Evolutionary conservation across 257 asterid genomes (phyloP), one percentile per base, ranked within the genome.

Genomic region (Cynanchum wilfordii): DNA sequence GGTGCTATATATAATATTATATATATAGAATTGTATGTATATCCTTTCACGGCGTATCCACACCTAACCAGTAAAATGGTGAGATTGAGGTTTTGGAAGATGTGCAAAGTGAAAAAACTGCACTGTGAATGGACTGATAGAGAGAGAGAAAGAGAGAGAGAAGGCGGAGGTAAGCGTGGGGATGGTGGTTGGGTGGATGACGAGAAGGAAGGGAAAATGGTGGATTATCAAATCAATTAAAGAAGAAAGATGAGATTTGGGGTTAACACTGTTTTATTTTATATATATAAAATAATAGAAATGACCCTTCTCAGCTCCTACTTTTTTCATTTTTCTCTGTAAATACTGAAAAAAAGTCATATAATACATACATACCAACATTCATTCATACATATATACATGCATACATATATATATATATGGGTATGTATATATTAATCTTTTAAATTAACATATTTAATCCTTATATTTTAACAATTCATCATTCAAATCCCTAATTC

Each of bases 1-100:
- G n/a, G 51, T 57, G 57, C 30, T 47, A 5, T 24, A 51, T 51
- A 42, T 51, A 16, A 12, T 56, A 33, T 73, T 73, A 55, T 12
- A 51, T 29, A 42, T 42, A n/a, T 3, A 10, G 10, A 47, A 27
- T 10, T 30, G 38, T 30, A 22, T 45, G 25, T 58, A 22, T 11
- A 45, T 20, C 25, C 3, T 17, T 29, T 55, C 29, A 67, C 64
- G 17, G 60, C 30, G 29, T 16, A 25, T 38, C 60, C 19, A 49
- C 66, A 73, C 78, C 75, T 69, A 79, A 80, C 76, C 81, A 59
- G 75, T 42, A 54, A 54, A 33, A 42, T 8, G 62, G 71, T 42
- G 40, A 22, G 77, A 59, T 68, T 70, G 70, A 58, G 79, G 79
- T 66, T 74, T 74, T 74, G 76, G 69, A 57, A 49, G 57, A 64